Evolutionary conservation across 768 basidiomycete genomes (phyloP).

Genomic region (Xerocomus potaroensis): DNA sequence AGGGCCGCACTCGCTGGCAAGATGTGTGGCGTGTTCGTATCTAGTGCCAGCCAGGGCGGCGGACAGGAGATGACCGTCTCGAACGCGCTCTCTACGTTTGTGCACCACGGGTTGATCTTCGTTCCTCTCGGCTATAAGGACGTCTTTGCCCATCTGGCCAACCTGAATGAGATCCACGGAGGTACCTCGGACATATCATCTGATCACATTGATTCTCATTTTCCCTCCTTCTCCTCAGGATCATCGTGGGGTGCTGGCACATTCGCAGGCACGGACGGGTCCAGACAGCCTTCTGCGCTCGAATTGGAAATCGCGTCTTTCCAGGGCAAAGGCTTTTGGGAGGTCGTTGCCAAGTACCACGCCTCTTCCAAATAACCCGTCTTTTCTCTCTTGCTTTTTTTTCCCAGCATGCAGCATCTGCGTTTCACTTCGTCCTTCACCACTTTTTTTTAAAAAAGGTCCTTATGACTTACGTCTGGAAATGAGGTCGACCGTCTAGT

Average conservation of each 20-base stretch:
- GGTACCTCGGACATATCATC: conserved; percentile 29
- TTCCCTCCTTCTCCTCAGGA: conserved; percentile 34
- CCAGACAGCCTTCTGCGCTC: conserved; percentile 54
- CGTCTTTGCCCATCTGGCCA: conserved; percentile 36
- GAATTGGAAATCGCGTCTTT: conserved; percentile 54
- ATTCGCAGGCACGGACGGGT: conserved; percentile 48
- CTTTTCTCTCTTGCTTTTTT: too few relatives aligned
- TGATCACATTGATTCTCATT: neutral
- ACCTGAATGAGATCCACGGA: conserved; percentile 43
- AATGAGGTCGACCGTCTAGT: too few relatives aligned
- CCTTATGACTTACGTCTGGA: neutral
- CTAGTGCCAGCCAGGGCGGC: conserved; percentile 44
- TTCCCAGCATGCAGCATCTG: too few relatives aligned
- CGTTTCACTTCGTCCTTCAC: neutral
- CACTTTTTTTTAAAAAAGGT: neutral
- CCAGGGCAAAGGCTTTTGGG: conserved; percentile 57
- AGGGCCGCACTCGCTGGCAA: conserved; percentile 42
- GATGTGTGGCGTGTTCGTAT: conserved; percentile 44
- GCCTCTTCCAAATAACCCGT: conserved; percentile 13
- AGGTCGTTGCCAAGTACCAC: conserved; percentile 38
- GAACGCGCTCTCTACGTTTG: conserved; percentile 41
- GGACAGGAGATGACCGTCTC: conserved; percentile 42
- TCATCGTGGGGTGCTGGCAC: conserved; percentile 84
- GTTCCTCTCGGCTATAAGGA: conserved; percentile 52
- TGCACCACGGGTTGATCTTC: conserved; percentile 52